A percentile compares a stretch with the other conserved stretches of the same genome.
Conservation (phyloP, 345 rosid species). For the Combretum micranthum region DNA sequence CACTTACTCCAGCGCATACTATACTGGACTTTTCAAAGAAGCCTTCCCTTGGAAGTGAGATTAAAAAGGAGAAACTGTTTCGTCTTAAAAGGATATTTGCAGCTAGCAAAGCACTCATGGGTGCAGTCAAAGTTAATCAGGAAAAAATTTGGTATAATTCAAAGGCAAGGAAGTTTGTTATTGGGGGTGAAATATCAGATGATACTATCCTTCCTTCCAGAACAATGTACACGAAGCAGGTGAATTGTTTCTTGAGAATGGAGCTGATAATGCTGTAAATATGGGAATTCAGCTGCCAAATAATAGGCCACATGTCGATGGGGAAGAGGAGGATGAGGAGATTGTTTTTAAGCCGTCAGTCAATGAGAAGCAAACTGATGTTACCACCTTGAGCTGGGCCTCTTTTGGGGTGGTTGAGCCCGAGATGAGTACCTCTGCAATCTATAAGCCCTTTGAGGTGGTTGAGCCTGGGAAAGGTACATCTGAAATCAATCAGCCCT, state of each 20-base stretch:
- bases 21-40: slow-evolving; percentile 86
- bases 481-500: slow-evolving; percentile 31
- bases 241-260: slow-evolving; percentile 28
- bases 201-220: slow-evolving; percentile 22
- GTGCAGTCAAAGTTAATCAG: slow-evolving; percentile 51
- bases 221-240: slow-evolving; percentile 19
- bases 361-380: slow-evolving; percentile 52
- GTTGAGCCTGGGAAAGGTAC: slow-evolving; percentile 32
- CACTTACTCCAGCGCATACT: slow-evolving; percentile 77
- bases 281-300: slow-evolving; percentile 26
- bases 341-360: slow-evolving; percentile 84
- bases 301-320: slow-evolving; percentile 36
- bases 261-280: slow-evolving; percentile 20
- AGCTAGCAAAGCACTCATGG: slow-evolving; percentile 73
- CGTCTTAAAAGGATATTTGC: slow-evolving; percentile 75
- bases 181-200: slow-evolving; percentile 48
- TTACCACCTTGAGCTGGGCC: slow-evolving; percentile 24
- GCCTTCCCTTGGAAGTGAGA: slow-evolving; percentile 50
- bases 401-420: slow-evolving; percentile 40
- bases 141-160: slow-evolving; percentile 58
- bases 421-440: slow-evolving; percentile 25
- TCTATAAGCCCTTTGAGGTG: slow-evolving; percentile 39
- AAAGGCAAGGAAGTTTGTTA: slow-evolving; percentile 55
- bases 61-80: slow-evolving; percentile 54
- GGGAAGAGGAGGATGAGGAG: slow-evolving; percentile 88